Conservation (phyloP, 2,329 filamentous ascomycete genomes). For the Fusarium udum region DNA sequence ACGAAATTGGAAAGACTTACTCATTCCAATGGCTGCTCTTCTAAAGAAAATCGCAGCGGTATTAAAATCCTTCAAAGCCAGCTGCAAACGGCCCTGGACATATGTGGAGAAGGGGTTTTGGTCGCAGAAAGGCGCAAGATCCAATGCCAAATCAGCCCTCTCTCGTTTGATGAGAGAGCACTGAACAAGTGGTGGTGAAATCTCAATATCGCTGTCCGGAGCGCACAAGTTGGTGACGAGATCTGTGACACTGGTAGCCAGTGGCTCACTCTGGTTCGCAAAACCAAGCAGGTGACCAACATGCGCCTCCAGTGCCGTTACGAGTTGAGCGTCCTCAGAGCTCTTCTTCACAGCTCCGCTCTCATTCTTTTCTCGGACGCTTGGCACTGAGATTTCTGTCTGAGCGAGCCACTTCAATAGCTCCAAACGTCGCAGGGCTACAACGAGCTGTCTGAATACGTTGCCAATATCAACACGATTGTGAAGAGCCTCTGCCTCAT, state of each 20-base stretch:
- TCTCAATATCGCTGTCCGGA: constrained; percentile 71
- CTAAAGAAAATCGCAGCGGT: constrained; percentile 80
- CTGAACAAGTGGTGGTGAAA: constrained; percentile 68
- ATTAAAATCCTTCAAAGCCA: constrained; percentile 78
- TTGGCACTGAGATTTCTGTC: constrained; percentile 64
- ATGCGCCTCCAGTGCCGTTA: constrained; percentile 69
- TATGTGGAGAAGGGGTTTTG: constrained; percentile 76
- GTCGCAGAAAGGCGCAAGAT: constrained; percentile 65
- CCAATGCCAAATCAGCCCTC: constrained; percentile 67
- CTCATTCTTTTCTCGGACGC: constrained; percentile 52
- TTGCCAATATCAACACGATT: constrained; percentile 70
- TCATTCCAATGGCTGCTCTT: constrained; percentile 83
- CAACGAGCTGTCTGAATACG: constrained; percentile 75
- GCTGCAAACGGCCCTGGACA: constrained; percentile 80
- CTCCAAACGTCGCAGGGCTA: constrained; percentile 77
- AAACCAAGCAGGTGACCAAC: constrained; percentile 72
- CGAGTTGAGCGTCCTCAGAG: constrained; percentile 57
- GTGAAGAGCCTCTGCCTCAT: constrained; percentile 72
- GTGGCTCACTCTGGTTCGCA: constrained; percentile 60
- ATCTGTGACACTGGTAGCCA: constrained; percentile 71
- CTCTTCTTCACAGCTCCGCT: constrained; percentile 52
- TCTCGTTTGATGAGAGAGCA: constrained; percentile 69
- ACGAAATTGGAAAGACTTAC: constrained; percentile 62
- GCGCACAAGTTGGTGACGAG: constrained; percentile 73
- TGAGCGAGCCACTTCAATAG: constrained; percentile 75